Conservation (phyloP, 1,139 yeast genomes). For the Spathaspora jeffriesii region DNA sequence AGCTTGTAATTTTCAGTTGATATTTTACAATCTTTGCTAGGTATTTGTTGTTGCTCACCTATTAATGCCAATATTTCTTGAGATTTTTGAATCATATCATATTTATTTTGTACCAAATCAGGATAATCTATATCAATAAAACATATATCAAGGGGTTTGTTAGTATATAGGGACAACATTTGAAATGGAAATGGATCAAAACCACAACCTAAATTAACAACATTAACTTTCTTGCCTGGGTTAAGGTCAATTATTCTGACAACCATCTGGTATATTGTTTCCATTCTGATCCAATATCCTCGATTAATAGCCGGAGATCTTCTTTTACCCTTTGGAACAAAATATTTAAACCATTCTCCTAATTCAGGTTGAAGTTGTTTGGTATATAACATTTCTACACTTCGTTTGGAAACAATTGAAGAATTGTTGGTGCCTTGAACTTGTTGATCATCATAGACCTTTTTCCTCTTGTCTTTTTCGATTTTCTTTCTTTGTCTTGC, state of each 20-base stretch:
- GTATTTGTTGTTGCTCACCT: slow-evolving; percentile 28
- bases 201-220: slow-evolving; percentile 82
- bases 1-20: slow-evolving; percentile 53
- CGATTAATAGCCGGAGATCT: slow-evolving; percentile 81
- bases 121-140: slow-evolving; percentile 81
- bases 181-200: slow-evolving; percentile 80
- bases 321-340: slow-evolving; percentile 68
- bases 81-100: slow-evolving; percentile 48
- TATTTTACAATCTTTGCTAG: slow-evolving; percentile 24
- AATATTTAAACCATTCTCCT: slow-evolving; percentile 60
- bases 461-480: slow-evolving; percentile 48
- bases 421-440: slow-evolving; percentile 85
- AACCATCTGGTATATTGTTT: slow-evolving; percentile 59
- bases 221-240: slow-evolving; percentile 23
- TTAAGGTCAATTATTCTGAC: slow-evolving; percentile 37
- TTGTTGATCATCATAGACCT: slow-evolving; percentile 57
- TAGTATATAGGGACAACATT: slow-evolving; percentile 29
- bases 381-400: slow-evolving; percentile 69
- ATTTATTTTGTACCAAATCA: slow-evolving; percentile 58
- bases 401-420: slow-evolving; percentile 79
- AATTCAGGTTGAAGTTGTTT: slow-evolving; percentile 37
- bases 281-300: slow-evolving; percentile 85
- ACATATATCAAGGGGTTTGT: slow-evolving; percentile 16
- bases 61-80: slow-evolving; percentile 49
- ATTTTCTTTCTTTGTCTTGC: slow-evolving; percentile 38